Conservation (phyloP, 1,284 basidiomycete species). For the Melampsora americana region DNA sequence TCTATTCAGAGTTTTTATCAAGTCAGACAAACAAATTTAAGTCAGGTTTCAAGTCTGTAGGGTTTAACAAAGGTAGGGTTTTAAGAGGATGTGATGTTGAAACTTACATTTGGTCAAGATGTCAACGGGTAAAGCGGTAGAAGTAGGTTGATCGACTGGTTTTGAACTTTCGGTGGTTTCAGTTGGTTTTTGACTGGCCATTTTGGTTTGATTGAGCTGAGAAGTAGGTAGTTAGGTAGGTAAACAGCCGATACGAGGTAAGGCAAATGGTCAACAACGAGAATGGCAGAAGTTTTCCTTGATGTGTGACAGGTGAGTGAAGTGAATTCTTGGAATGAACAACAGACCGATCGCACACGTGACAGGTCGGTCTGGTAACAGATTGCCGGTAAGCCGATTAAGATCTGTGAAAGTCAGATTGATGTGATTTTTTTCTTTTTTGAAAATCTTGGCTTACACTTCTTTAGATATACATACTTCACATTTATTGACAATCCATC, state of each 20-base stretch:
- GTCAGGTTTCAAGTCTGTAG: no score
- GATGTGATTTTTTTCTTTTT: no score
- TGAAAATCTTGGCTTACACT: no score
- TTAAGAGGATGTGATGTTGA: no score
- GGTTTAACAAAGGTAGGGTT: not conserved
- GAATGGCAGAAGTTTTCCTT: no score
- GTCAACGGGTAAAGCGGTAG: conserved; percentile 39
- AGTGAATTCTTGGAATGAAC: not conserved
- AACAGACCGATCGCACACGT: not conserved
- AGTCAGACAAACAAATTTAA: no score
- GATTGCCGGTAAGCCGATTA: no score
- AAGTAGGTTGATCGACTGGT: conserved; percentile 2
- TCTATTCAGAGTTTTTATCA: conserved; percentile 18
- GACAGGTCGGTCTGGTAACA: no score
- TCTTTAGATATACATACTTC: no score
- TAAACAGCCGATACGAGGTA: not conserved
- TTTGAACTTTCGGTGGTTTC: conserved; percentile 16
- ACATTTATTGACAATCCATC: no score
- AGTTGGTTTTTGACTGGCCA: not conserved
- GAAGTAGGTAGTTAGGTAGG: not conserved
- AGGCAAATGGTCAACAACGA: no score
- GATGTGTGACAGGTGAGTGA: not conserved
- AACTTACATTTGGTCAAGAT: conserved; percentile 39
- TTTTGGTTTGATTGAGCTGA: not conserved
- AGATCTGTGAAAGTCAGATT: no score